These are phyloP conservation scores for Diaporthe caulivora DNA, from an alignment of 2,329 filamentous ascomycete species.

Conservation along the genomic window DNA sequence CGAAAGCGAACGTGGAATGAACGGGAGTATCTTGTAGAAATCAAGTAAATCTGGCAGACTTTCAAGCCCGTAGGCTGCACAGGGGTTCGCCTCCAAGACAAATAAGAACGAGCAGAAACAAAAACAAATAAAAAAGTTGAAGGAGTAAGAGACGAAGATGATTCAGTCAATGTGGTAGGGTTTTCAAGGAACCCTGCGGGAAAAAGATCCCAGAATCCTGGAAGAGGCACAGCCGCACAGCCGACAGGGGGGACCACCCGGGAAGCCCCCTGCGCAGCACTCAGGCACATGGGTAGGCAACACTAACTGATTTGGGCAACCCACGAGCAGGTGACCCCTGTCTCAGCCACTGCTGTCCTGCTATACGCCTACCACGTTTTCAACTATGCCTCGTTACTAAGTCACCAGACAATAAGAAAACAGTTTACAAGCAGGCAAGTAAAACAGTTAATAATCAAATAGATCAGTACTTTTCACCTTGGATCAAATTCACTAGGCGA, in stretches of 20 bases:
- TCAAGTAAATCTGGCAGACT: not conserved
- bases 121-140: not conserved
- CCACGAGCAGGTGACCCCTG: not conserved
- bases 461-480: too few relatives aligned
- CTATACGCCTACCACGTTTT: not conserved
- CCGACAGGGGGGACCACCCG: not conserved
- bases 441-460: not conserved
- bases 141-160: not conserved
- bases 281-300: not conserved
- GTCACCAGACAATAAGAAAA: not conserved
- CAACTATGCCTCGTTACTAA: not conserved
- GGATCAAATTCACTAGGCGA: too few relatives aligned
- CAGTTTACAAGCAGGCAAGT: not conserved
- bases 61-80: conserved; percentile 10
- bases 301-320: not conserved
- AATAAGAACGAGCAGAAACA: not conserved
- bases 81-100: not conserved
- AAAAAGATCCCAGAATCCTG: conserved; percentile 6
- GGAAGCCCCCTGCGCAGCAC: not conserved
- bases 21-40: not conserved
- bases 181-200: not conserved
- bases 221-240: conserved; percentile 9
- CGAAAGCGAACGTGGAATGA: not conserved
- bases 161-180: not conserved
- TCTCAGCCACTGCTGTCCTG: not conserved